These are phyloP conservation scores for Ceratocystis eucalypticola DNA, from an alignment of 2,329 filamentous ascomycete species.

Conservation along the genomic window DNA sequence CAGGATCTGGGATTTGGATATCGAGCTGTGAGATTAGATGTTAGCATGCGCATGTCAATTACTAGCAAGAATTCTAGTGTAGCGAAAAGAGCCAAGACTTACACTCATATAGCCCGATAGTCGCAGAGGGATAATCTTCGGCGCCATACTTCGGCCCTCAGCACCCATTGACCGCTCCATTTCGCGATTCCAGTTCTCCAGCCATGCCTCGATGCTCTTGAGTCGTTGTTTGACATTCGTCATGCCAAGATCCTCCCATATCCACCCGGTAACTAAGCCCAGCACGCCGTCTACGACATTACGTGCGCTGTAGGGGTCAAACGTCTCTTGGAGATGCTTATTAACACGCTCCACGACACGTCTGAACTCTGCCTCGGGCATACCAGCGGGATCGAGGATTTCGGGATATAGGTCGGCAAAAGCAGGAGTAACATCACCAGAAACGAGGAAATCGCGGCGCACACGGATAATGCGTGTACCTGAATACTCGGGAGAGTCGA, in stretches of 20 bases:
- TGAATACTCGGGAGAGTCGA: slow-evolving; percentile 58
- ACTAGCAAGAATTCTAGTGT: background rate
- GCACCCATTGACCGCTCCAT: slow-evolving; percentile 43
- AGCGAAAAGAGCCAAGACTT: slow-evolving; percentile 26
- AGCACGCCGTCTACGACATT: slow-evolving; percentile 70
- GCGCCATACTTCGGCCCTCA: slow-evolving; percentile 40
- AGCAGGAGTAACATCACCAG: slow-evolving; percentile 79
- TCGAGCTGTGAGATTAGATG: slow-evolving; percentile 42
- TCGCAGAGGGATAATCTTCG: slow-evolving; percentile 64
- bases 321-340: slow-evolving; percentile 57
- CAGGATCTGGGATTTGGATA: slow-evolving; percentile 68
- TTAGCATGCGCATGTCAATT: background rate
- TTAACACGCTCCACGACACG: slow-evolving; percentile 72
- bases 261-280: slow-evolving; percentile 75
- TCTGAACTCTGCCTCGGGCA: slow-evolving; percentile 79
- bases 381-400: slow-evolving; percentile 70
- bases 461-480: slow-evolving; percentile 85
- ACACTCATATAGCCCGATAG: slow-evolving; percentile 80
- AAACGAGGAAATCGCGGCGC: slow-evolving; percentile 77
- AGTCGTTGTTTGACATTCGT: slow-evolving; percentile 62
- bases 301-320: slow-evolving; percentile 61
- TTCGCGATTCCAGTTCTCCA: slow-evolving; percentile 74
- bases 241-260: slow-evolving; percentile 83
- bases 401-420: slow-evolving; percentile 95
- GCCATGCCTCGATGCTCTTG: slow-evolving; percentile 59